Conservation (phyloP, 1,139 yeast species). For the Hansenula sp. region DNA sequence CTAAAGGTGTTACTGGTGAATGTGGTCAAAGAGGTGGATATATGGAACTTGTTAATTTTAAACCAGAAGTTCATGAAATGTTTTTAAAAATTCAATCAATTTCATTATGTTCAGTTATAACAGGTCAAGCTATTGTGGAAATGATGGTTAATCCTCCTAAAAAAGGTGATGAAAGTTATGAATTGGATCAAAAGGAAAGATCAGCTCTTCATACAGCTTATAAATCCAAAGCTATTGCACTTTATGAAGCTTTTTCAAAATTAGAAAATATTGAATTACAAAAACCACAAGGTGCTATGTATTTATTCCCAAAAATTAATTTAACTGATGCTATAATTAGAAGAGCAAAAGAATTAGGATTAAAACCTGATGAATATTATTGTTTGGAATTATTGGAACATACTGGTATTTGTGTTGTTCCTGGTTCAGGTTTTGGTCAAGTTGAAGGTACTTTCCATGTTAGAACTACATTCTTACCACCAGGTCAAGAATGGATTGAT, state of each 20-base stretch:
- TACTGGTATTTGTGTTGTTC: constrained; percentile 97
- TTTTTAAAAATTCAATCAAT: constrained; percentile 85
- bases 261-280: constrained; percentile 85
- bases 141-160: constrained; percentile 91
- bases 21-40: constrained; percentile 99
- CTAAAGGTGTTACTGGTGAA: constrained; percentile 96
- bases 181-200: constrained; percentile 59
- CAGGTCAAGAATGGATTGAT: constrained; percentile 85
- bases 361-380: constrained; percentile 80
- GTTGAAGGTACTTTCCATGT: constrained; percentile 82
- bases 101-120: constrained; percentile 86
- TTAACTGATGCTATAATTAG: constrained; percentile 59
- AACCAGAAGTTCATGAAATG: constrained; percentile 60
- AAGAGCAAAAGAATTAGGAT: constrained; percentile 50
- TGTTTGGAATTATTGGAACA: constrained; percentile 74
- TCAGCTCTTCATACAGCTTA: constrained; percentile 57
- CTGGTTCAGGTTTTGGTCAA: constrained; percentile 97
- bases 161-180: constrained; percentile 72
- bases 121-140: constrained; percentile 91
- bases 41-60: constrained; percentile 87
- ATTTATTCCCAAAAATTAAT: constrained; percentile 76
- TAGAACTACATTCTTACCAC: constrained; percentile 94
- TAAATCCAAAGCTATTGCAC: constrained; percentile 52
- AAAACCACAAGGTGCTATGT: constrained; percentile 96
- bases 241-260: constrained; percentile 64